A percentile compares a stretch with the other conserved stretches of the same genome.
phyloP scores from a whole-genome alignment of 2,329 filamentous ascomycete species.

The Aspergillus jensenii region DNA sequence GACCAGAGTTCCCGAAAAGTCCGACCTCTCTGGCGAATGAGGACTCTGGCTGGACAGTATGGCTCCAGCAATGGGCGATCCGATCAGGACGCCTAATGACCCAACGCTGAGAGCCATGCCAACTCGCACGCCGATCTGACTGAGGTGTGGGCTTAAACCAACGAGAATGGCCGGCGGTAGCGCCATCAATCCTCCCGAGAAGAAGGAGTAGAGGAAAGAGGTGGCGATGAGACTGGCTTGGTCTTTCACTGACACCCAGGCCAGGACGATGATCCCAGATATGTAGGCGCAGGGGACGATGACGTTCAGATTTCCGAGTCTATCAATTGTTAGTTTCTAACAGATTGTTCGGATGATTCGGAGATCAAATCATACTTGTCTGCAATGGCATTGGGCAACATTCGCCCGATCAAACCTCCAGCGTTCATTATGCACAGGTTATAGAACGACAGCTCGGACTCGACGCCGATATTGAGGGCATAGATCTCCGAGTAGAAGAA shows the following conservation, averaged over 20 bases:
- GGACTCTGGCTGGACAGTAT: no score
- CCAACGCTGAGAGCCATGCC: conserved; percentile 35
- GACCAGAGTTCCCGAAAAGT: no score
- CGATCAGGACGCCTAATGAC: conserved; percentile 15
- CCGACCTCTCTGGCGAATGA: no score
- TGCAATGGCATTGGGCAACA: no score
- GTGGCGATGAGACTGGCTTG: conserved; percentile 29
- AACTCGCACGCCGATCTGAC: conserved; percentile 40
- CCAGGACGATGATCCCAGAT: conserved; percentile 31
- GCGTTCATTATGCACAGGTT: no score
- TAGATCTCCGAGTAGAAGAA: conserved; percentile 3
- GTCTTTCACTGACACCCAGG: conserved; percentile 27
- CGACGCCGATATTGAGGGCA: conserved; percentile 5
- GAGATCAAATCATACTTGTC: no score
- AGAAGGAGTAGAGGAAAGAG: conserved; percentile 39
- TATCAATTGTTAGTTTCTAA: neutral
- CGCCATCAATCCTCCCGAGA: conserved; percentile 38
- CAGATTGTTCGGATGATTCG: no score
- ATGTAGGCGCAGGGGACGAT: conserved; percentile 23
- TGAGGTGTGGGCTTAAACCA: conserved; percentile 26
- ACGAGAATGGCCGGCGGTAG: conserved; percentile 39
- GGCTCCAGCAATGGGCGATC: no score
- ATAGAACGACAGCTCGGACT: conserved; percentile 1
- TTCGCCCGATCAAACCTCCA: no score
- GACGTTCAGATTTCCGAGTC: conserved; percentile 36